Conservation (phyloP, 1,284 basidiomycete genomes). For the Melampsora abietis-canadensis region DNA sequence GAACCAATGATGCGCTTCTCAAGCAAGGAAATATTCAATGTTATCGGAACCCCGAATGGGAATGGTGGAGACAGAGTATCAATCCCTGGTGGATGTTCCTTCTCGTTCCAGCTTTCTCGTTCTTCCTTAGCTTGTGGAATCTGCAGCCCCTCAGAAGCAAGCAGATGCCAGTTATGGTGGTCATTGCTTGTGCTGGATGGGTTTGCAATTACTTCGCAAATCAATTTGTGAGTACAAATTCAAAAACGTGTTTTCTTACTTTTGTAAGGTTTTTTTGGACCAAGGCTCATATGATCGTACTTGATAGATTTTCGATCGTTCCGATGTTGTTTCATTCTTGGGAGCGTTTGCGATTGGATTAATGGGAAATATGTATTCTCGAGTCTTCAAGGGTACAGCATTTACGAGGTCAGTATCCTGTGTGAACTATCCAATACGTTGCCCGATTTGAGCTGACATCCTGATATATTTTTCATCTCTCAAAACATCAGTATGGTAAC, state of each 20-base stretch:
- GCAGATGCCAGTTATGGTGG: conserved; percentile 75
- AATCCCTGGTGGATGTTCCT: conserved; percentile 71
- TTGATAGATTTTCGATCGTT: conserved; percentile 73
- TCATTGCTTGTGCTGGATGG: conserved; percentile 75
- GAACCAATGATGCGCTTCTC: conserved; percentile 48
- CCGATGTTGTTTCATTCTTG: conserved; percentile 77
- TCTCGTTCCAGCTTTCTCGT: conserved; percentile 76
- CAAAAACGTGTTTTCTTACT: conserved; percentile 11
- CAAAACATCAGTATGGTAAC: conserved; percentile 38
- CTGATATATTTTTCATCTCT: neutral
- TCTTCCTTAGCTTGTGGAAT: conserved; percentile 69
- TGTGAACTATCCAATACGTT: conserved; percentile 60
- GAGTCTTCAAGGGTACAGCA: conserved; percentile 79
- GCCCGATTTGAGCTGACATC: neutral
- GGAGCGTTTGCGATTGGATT: conserved; percentile 79
- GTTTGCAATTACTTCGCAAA: conserved; percentile 57
- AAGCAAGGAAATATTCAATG: conserved; percentile 59
- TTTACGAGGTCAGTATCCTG: conserved; percentile 85
- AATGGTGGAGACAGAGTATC: conserved; percentile 76
- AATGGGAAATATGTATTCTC: conserved; percentile 76
- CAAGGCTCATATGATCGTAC: conserved; percentile 62
- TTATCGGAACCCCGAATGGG: conserved; percentile 63
- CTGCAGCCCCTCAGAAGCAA: conserved; percentile 68
- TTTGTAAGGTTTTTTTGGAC: conserved; percentile 66
- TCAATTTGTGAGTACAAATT: conserved; percentile 35